Conservation (phyloP, 208 protist genomes). For the Wallacemonas sp. region DNA sequence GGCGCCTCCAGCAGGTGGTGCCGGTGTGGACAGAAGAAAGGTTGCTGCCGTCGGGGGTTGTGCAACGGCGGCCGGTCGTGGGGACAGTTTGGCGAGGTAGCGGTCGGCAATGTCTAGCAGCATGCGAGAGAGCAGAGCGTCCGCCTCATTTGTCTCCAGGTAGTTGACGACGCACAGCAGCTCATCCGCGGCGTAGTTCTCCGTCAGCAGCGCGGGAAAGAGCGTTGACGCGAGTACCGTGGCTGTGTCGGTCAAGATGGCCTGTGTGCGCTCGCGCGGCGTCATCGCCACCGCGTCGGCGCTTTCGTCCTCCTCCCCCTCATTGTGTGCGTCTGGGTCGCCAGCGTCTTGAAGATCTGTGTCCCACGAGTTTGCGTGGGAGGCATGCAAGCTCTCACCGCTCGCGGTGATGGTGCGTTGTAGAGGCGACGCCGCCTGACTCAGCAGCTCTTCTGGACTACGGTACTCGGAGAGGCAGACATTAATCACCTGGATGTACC, state of each 20-base stretch:
- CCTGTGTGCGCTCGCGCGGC: background rate
- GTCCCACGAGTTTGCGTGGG: background rate
- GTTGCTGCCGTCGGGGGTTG: no score
- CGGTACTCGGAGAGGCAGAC: slow-evolving; percentile 48
- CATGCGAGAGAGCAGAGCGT: slow-evolving; percentile 40
- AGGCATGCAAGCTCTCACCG: background rate
- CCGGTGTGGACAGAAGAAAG: background rate
- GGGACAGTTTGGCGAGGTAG: slow-evolving; percentile 27
- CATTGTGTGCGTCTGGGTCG: background rate
- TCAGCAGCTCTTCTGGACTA: background rate
- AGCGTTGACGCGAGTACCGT: slow-evolving; percentile 53
- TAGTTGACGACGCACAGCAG: slow-evolving; percentile 59
- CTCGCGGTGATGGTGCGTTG: background rate
- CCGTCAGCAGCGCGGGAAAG: slow-evolving; percentile 59
- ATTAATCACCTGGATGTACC: slow-evolving; percentile 61
- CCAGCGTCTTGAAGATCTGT: background rate
- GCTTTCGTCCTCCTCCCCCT: background rate
- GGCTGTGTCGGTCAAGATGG: slow-evolving; percentile 27
- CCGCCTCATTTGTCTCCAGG: slow-evolving; percentile 14
- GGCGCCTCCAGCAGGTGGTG: background rate
- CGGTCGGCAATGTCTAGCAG: slow-evolving; percentile 59
- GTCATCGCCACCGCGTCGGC: background rate
- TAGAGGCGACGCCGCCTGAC: slow-evolving; percentile 3
- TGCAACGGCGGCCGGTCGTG: no score
- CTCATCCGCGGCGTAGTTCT: slow-evolving; percentile 68